Conservation (phyloP, 352 stramenopile genomes). For the Phytophthora quininea region DNA sequence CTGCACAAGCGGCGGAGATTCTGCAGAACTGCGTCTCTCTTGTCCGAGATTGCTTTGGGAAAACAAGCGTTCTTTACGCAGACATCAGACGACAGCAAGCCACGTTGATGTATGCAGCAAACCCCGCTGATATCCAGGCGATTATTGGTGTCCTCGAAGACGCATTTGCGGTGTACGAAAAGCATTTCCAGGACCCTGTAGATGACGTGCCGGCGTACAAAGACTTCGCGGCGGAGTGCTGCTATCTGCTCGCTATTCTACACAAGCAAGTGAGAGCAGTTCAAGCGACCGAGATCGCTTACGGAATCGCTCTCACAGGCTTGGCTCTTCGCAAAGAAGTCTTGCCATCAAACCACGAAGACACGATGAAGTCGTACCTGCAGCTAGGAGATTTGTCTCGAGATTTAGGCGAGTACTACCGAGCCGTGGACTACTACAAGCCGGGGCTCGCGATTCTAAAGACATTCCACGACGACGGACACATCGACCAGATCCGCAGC, state of each 20-base stretch:
- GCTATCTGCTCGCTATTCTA: conserved; percentile 42
- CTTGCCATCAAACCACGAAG: conserved; percentile 26
- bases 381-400: conserved; percentile 51
- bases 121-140: conserved; percentile 28
- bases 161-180: conserved; percentile 57
- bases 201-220: conserved; percentile 32
- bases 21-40: conserved; percentile 34
- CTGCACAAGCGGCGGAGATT: conserved; percentile 29
- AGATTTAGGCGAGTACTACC: conserved; percentile 53
- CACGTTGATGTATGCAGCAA: conserved; percentile 30
- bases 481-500: conserved; percentile 36
- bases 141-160: conserved; percentile 60
- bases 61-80: conserved; percentile 52
- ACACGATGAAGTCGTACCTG: conserved; percentile 49
- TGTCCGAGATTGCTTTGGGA: conserved; percentile 52
- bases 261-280: conserved; percentile 19
- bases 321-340: conserved; percentile 44
- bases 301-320: conserved; percentile 42
- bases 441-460: conserved; percentile 43
- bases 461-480: conserved; percentile 23
- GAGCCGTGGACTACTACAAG: conserved; percentile 61
- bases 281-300: conserved; percentile 45
- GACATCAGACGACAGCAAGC: conserved; percentile 55
- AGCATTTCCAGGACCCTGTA: conserved; percentile 34
- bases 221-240: conserved; percentile 38